phyloP scores from a whole-genome alignment of 2,329 filamentous ascomycete species.

The Periconia macrospinosa region DNA sequence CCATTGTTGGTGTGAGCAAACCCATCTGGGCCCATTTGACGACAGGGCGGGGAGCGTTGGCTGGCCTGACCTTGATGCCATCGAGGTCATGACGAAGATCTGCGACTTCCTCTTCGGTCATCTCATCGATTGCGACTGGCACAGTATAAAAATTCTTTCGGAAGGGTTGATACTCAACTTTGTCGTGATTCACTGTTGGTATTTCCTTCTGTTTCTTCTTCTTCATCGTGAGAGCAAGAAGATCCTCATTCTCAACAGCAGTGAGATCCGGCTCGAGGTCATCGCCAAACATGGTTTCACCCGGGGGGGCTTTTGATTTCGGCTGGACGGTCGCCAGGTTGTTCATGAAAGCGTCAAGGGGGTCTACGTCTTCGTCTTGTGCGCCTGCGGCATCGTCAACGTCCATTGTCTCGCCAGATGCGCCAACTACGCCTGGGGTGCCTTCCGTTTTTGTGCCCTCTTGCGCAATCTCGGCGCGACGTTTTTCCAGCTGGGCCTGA shows the following conservation, averaged over 20 bases:
- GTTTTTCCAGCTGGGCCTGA: constrained; percentile 77
- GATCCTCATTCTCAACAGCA: constrained; percentile 62
- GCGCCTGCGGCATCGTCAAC: constrained; percentile 51
- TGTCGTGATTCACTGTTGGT: constrained; percentile 82
- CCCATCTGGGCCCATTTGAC: constrained; percentile 97
- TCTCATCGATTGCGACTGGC: constrained; percentile 76
- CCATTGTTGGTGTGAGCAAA: constrained; percentile 80
- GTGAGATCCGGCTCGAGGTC: constrained; percentile 71
- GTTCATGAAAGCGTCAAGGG: constrained; percentile 96
- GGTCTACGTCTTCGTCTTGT: constrained; percentile 73
- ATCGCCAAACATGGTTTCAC: constrained; percentile 86
- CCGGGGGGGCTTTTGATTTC: constrained; percentile 42
- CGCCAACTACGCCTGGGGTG: constrained; percentile 26
- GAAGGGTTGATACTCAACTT: constrained; percentile 81
- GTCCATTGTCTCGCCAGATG: constrained; percentile 55
- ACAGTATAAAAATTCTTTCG: constrained; percentile 95
- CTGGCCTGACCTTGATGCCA: constrained; percentile 79
- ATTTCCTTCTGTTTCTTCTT: constrained; percentile 92
- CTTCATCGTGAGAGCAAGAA: constrained; percentile 56
- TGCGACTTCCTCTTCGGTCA: constrained; percentile 82
- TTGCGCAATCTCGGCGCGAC: constrained; percentile 59
- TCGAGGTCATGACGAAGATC: constrained; percentile 85
- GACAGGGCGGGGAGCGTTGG: constrained; percentile 88
- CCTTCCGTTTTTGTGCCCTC: constrained; percentile 52
- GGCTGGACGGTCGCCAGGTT: constrained; percentile 48